Base-by-base conservation (phyloP, 2,329 filamentous ascomycete genomes). In the Cladorrhinum sp. region DNA sequence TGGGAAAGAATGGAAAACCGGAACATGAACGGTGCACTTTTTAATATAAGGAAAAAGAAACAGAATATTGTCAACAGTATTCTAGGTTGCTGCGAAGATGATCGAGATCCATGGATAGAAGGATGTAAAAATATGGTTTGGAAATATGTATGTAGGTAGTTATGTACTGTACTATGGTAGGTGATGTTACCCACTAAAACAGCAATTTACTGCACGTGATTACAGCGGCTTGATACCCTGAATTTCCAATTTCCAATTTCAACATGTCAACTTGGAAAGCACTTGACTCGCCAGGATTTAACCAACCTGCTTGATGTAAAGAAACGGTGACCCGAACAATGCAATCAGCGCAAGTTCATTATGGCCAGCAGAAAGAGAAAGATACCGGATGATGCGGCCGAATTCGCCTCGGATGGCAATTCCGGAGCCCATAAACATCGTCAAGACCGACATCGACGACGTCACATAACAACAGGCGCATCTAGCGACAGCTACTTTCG, bases 381-480 rank as follows among this genome's bases (percentile, higher is more conserved):
- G 58, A 53, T 48, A 13, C 36, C 56, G 41, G 62, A 52, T 60
- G 63, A 66, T 24, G 45, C 55, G 24, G 36, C 51, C 10, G 55
- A 36, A 38, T 12, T 27, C 7, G 22, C 2, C 10, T 3, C 10
- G 22, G 57, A 9, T 16, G 24, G 2, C 18, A 13, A 9, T 18
- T 2, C 45, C 50, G n/a, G 16, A 58, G 18, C 59, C 41, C n/a
- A 50, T 13, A 69, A 64, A 52, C 32, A 59, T 36, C 50, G n/a
- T 41, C 56, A 20, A 23, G 22, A 22, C 25, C 60, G 52, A 25
- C 22, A 20, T 36, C 41, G 16, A 13, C 41, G n/a, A 52, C 56
- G 38, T 36, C 53, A 8, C 27, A 68, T 66, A 73, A 66, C 85
- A 80, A 4, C 75, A 75, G 57, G 50, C 18, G 50, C 55, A 3